Base-by-base conservation (phyloP, 1,284 basidiomycete species). In the Megacollybia platyphylla region DNA sequence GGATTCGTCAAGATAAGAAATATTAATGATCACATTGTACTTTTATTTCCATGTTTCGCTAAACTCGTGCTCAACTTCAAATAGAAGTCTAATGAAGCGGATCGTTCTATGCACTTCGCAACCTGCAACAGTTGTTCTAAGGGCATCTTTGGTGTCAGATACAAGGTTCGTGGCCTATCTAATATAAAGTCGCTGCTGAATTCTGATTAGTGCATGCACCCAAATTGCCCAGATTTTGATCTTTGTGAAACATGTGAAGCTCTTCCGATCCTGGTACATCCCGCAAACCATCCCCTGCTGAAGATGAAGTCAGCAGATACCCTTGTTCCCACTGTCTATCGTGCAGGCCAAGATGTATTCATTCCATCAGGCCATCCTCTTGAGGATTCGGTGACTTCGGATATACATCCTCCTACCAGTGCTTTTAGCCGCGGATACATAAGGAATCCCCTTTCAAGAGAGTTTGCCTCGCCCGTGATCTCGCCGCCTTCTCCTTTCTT, bases 231-330 rank as follows among this genome's bases (percentile, higher is more conserved):
- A 1, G 87, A 93, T 60, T 91, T 80, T 51, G 89, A 93, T 53
- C 68, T 93, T 11, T 93, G 89, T 61, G 71, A 73, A 51, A 61
- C 64, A 45, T 93, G 90, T 61, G 89, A 93, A 61, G 78, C 87
- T 1, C 65, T 76, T 41, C 88, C 89, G 0, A 85, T 87, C 46
- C 61, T 79, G 3, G 68, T 83, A 7, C 89, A 93, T 57, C 86
- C 87, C 0, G 51, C 59, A 5, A 72, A 65, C 32, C 90, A 93
- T 56, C 79, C 86, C 0, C 59, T 92, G 62, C 61, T 92, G 55
- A 93, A 92, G 71, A 70, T 90, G 59, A 83, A 71, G 56, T 64
- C 63, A 1, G 48, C 63, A 0, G 66, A 69, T 13, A 65, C 69
- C 2, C 53, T 67, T 7, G 64, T 86, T 40, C 81, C 82, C 0